A percentile compares a stretch with the other conserved stretches of the same genome.
phyloP scores from a whole-genome alignment of 305 asterid genomes.

The Plantago coronopus region DNA sequence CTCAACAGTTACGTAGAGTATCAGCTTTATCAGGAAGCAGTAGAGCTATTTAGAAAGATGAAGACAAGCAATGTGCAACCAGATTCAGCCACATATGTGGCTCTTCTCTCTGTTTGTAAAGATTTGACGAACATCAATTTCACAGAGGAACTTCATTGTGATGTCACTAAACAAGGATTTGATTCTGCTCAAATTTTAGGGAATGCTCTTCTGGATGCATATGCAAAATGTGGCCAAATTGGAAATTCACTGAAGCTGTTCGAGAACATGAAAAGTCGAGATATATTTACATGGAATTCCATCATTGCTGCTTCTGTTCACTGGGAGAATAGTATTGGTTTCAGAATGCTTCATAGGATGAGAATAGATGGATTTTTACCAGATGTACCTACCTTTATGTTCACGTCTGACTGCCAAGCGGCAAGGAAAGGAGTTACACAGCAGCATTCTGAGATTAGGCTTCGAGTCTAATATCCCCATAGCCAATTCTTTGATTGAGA shows the following conservation, averaged over 20 bases:
- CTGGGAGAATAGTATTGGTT: conserved; percentile 50
- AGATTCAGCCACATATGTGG: conserved; percentile 55
- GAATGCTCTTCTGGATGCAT: conserved; percentile 65
- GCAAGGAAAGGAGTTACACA: conserved; percentile 83
- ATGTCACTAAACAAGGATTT: conserved; percentile 55
- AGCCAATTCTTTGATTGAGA: conserved; percentile 75
- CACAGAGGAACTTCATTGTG: conserved; percentile 56
- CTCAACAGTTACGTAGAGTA: conserved; percentile 53
- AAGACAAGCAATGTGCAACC: conserved; percentile 39
- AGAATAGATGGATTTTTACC: conserved; percentile 54
- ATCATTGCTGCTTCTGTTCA: conserved; percentile 60
- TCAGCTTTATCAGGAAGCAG: conserved; percentile 45
- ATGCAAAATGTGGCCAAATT: conserved; percentile 58
- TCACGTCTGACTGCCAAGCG: conserved; percentile 62
- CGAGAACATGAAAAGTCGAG: conserved; percentile 56
- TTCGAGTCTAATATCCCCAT: conserved; percentile 46
- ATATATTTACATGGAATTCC: conserved; percentile 77
- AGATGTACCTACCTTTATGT: conserved; percentile 63
- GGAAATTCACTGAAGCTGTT: conserved; percentile 61
- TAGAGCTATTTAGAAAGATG: conserved; percentile 51
- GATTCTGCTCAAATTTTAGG: conserved; percentile 50
- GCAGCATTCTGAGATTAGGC: conserved; percentile 54
- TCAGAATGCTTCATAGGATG: conserved; percentile 65
- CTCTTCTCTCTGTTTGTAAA: conserved; percentile 50
- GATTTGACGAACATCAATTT: conserved; percentile 30